A percentile compares a stretch with the other conserved stretches of the same genome.
phyloP scores from a whole-genome alignment of 2,329 filamentous ascomycete genomes.

The Aspergillus sp. region DNA sequence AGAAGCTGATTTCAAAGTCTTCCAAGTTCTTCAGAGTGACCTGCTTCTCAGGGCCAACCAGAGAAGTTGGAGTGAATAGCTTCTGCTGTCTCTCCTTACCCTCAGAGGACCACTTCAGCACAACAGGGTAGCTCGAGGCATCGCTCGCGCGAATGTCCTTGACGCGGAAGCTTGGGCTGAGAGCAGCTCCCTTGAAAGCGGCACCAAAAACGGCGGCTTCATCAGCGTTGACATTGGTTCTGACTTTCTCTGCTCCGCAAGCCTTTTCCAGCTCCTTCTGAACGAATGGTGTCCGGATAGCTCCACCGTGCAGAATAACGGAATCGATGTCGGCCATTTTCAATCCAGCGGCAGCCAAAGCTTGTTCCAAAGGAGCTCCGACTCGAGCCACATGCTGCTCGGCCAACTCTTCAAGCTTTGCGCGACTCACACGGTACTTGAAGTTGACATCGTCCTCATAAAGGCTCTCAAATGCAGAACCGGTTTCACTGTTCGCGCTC shows the following conservation, averaged over 20 bases:
- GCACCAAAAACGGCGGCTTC: conserved; percentile 95
- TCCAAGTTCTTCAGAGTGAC: conserved; percentile 75
- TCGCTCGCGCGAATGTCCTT: conserved; percentile 92
- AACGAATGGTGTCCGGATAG: conserved; percentile 86
- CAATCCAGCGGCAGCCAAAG: conserved; percentile 69
- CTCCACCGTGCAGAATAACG: conserved; percentile 88
- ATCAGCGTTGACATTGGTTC: conserved; percentile 93
- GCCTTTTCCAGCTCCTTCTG: conserved; percentile 80
- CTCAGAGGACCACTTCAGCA: conserved; percentile 70
- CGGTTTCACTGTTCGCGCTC: conserved; percentile 84
- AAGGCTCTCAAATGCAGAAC: conserved; percentile 77
- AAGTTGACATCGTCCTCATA: conserved; percentile 86
- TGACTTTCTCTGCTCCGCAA: conserved; percentile 72
- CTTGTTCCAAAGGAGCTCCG: conserved; percentile 63
- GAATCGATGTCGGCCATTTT: conserved; percentile 75
- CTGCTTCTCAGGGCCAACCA: conserved; percentile 74
- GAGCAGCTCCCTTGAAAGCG: conserved; percentile 84
- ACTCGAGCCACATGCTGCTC: conserved; percentile 65
- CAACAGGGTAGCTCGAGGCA: conserved; percentile 65
- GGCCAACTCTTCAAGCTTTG: conserved; percentile 76
- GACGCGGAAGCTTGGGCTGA: conserved; percentile 93
- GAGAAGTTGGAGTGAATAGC: conserved; percentile 74
- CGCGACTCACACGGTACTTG: conserved; percentile 78
- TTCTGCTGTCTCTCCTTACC: conserved; percentile 72
- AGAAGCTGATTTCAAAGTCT: conserved; percentile 76